These are phyloP conservation scores for Acacia pycnantha DNA, from an alignment of 331 rosid species.

Conservation along the genomic window DNA sequence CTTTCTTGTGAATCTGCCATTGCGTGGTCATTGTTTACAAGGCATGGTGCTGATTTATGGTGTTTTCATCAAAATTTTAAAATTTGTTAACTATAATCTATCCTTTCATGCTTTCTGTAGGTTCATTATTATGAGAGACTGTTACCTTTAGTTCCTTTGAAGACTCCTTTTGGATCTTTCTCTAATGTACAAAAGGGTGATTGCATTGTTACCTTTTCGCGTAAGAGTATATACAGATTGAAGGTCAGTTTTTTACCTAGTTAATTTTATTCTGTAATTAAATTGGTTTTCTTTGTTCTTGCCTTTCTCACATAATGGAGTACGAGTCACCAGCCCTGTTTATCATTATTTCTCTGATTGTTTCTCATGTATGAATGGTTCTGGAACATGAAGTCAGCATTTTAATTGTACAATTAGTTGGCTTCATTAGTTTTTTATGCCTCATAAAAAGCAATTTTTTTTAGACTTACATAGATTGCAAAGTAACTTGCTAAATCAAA, in stretches of 20 bases:
- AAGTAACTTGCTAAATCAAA: not conserved
- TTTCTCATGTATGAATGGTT: not conserved
- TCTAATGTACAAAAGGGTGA: slow-evolving; percentile 76
- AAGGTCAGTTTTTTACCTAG: slow-evolving; percentile 56
- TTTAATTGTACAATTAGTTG: not conserved
- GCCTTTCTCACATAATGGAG: not conserved
- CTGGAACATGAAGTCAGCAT: not conserved
- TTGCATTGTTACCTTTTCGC: slow-evolving; percentile 90
- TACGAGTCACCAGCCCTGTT: not conserved
- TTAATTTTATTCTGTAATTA: not conserved
- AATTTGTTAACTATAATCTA: slow-evolving; percentile 15
- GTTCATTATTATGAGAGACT: slow-evolving; percentile 76
- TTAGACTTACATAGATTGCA: not conserved
- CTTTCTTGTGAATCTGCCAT: slow-evolving; percentile 17
- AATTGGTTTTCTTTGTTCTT: slow-evolving; percentile 4
- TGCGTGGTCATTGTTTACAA: slow-evolving; percentile 3
- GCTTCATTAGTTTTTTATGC: not conserved
- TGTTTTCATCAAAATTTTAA: slow-evolving; percentile 20
- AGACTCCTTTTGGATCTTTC: slow-evolving; percentile 75
- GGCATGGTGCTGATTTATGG: slow-evolving; percentile 24
- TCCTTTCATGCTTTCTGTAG: slow-evolving; percentile 43
- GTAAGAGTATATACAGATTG: slow-evolving; percentile 53
- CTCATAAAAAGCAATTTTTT: not conserved
- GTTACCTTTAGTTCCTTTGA: slow-evolving; percentile 78
- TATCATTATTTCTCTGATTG: not conserved